Conservation (phyloP, 2,329 filamentous ascomycete species). For the Neocucurbitaria cava region DNA sequence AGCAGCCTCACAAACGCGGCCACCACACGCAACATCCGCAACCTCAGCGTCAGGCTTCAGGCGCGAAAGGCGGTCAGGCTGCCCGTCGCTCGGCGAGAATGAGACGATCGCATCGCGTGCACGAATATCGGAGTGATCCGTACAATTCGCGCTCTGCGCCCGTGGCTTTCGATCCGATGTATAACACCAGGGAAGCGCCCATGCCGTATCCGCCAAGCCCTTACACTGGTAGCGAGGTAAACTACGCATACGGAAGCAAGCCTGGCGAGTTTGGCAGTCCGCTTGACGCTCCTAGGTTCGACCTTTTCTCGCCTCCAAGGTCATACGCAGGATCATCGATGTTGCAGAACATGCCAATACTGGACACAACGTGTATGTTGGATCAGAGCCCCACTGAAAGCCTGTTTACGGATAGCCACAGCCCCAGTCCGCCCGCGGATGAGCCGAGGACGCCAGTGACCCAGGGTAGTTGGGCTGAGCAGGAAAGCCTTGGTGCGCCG, state of each 20-base stretch:
- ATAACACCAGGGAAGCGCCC: slow-evolving; percentile 6
- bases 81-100: slow-evolving; percentile 41
- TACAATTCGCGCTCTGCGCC: slow-evolving; percentile 27
- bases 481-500: slow-evolving; percentile 9
- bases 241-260: slow-evolving; percentile 19
- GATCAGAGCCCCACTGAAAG: slow-evolving; percentile 27
- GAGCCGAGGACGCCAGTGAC: slow-evolving; percentile 31
- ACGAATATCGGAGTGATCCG: slow-evolving; percentile 26
- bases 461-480: slow-evolving; percentile 18
- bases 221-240: slow-evolving; percentile 30
- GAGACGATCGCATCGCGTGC: slow-evolving; percentile 28
- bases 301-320: slow-evolving; percentile 10
- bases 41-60: slow-evolving; percentile 53
- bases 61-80: slow-evolving; percentile 55
- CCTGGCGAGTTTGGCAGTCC: slow-evolving; percentile 14
- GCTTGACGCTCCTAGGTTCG: slow-evolving; percentile 4
- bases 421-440: slow-evolving; percentile 24
- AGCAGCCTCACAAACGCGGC: slow-evolving; percentile 54
- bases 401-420: slow-evolving; percentile 30
- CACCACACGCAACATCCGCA: slow-evolving; percentile 35
- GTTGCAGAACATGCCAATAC: slow-evolving; percentile 8
- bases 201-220: slow-evolving; percentile 23
- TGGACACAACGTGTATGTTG: slow-evolving; percentile 25
- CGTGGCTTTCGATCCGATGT: slow-evolving; percentile 15
- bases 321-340: slow-evolving; percentile 15